Base-by-base conservation (phyloP, 2,329 filamentous ascomycete species). In the Fusarium newnesense region DNA sequence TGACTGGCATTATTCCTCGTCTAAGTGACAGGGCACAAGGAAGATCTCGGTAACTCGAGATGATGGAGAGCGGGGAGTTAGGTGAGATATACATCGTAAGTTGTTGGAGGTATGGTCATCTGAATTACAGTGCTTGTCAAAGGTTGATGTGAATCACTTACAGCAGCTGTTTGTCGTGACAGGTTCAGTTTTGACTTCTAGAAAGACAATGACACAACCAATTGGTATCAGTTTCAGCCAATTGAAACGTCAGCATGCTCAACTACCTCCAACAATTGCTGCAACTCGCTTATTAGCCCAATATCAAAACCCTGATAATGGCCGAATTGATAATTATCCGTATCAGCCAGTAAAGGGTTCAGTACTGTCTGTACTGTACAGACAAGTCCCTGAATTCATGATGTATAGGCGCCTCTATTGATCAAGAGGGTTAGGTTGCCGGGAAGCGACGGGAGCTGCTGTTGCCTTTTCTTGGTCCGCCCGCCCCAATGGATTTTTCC, bases 401-500 rank as follows among this genome's bases (percentile, higher is more conserved):
- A 69, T 69, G 47, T 60, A 32, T 60, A 49, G 49, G 64, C 56
- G 52, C 56, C 58, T 39, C 24, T 5, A 30, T 54, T 30, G 34
- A 40, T 54, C 50, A 54, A 43, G 59, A 64, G 44, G 37, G 64
- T 50, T 67, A 66, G 60, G 47, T 37, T 46, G 52, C 66, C 56
- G 56, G 56, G 59, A 74, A 56, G 60, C 63, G 59, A 53, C 58
- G 60, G 56, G 40, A 39, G 64, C 60, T 67, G 56, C 36, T 42
- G 53, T 69, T 64, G 52, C 64, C 61, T 49, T 69, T 57, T 42
- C 54, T 68, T 58, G 47, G 18, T 64, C 66, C 75, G 62, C 61
- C 74, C 61, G 70, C 73, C 75, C 76, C 76, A 77, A 77, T 74
- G 74, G 74, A 67, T 69, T 76, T 75, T 72, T 24, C 44, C 60